These are phyloP conservation scores for Salix koriyanagi DNA, from an alignment of 345 rosid genomes.

Conservation along the genomic window DNA sequence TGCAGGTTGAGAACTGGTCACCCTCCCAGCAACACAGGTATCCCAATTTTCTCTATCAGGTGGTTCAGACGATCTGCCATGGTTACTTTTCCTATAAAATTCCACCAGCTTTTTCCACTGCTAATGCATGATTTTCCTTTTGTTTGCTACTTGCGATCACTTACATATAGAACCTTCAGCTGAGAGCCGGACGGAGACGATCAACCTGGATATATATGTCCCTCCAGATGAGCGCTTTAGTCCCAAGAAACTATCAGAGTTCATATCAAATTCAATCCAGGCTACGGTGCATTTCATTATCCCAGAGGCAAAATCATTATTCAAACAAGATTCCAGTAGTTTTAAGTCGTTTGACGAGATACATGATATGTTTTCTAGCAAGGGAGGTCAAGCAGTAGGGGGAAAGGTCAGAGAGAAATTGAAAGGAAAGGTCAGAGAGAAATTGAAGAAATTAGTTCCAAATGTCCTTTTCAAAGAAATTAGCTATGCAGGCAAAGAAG, in stretches of 20 bases:
- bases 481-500: constrained; percentile 18
- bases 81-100: background rate
- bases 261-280: constrained; percentile 35
- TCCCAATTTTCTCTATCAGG: background rate
- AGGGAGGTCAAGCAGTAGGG: constrained; percentile 19
- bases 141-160: background rate
- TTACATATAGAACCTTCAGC: constrained; percentile 23
- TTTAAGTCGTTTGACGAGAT: constrained; percentile 53
- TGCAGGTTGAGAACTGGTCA: constrained; percentile 47
- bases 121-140: background rate
- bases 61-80: background rate
- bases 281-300: constrained; percentile 37
- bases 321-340: constrained; percentile 25
- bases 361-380: constrained; percentile 32
- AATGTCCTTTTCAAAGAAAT: constrained; percentile 22
- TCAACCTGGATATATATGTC: constrained; percentile 40
- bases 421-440: too few relatives aligned
- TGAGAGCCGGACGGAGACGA: constrained; percentile 27
- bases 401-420: constrained; percentile 13
- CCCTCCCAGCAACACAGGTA: constrained; percentile 31
- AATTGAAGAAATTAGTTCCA: constrained; percentile 33
- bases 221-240: constrained; percentile 61
- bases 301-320: constrained; percentile 37
- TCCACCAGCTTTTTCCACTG: background rate
- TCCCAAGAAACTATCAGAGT: constrained; percentile 45